phyloP scores from a whole-genome alignment of 176 grass and related monocot species.

The Ensete ventricosum region DNA sequence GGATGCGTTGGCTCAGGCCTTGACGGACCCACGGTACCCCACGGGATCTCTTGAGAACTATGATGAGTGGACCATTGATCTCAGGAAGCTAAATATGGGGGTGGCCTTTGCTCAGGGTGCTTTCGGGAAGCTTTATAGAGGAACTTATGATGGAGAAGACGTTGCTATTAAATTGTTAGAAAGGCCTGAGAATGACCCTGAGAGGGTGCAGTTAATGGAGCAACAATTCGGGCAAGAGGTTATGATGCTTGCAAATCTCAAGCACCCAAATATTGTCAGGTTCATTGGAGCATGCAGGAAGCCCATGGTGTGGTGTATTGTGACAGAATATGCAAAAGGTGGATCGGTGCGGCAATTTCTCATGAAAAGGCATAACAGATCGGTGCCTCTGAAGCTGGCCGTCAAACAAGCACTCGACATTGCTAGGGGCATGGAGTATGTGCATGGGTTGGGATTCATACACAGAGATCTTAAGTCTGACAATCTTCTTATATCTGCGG shows the following conservation, averaged over 20 bases:
- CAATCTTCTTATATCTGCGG: slow-evolving; percentile 60
- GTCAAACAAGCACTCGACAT: slow-evolving; percentile 70
- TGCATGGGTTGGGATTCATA: slow-evolving; percentile 63
- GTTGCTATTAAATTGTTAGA: slow-evolving; percentile 81
- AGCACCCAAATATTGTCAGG: slow-evolving; percentile 60
- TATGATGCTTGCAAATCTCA: slow-evolving; percentile 68
- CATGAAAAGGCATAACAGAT: slow-evolving; percentile 48
- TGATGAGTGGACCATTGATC: slow-evolving; percentile 70
- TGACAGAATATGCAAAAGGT: slow-evolving; percentile 69
- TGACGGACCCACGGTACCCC: slow-evolving; percentile 54
- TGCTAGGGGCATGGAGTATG: slow-evolving; percentile 70
- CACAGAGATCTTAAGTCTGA: slow-evolving; percentile 76
- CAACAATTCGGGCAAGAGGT: slow-evolving; percentile 81
- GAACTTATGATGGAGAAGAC: slow-evolving; percentile 61
- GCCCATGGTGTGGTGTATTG: slow-evolving; percentile 68
- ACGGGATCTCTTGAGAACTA: slow-evolving; percentile 63
- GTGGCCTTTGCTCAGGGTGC: slow-evolving; percentile 73
- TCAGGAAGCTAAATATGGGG: slow-evolving; percentile 59
- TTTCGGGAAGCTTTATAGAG: slow-evolving; percentile 70
- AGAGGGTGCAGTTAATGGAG: slow-evolving; percentile 48
- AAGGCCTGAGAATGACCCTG: slow-evolving; percentile 52
- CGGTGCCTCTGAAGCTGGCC: slow-evolving; percentile 59
- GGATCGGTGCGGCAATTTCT: slow-evolving; percentile 72
- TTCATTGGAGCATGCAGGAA: slow-evolving; percentile 76
- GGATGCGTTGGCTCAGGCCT: slow-evolving; percentile 66